A percentile compares a stretch with the other conserved stretches of the same genome.
Evolutionary conservation across 2,329 filamentous ascomycete genomes (phyloP).

Genomic region (Hymenoscyphus repandus): DNA sequence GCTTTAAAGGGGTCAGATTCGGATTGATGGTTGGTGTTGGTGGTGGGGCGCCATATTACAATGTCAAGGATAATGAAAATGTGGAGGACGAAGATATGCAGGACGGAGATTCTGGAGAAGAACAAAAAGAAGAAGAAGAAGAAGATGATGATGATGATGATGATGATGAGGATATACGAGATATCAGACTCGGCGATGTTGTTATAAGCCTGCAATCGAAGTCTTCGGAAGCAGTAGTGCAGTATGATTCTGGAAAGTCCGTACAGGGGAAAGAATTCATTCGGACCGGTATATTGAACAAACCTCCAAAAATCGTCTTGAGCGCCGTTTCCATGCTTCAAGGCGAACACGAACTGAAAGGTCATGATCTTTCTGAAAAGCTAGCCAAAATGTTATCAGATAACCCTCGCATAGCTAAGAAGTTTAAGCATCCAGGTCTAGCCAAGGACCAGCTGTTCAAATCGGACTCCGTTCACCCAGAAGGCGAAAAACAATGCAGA

Average conservation of each 20-base stretch:
- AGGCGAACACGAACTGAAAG: neutral
- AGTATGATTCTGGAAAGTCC: conserved; percentile 15
- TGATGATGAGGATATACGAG: conserved; percentile 2
- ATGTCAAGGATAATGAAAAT: neutral
- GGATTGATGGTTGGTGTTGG: conserved; percentile 13
- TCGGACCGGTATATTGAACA: conserved; percentile 18
- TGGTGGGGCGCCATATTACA: conserved; percentile 6
- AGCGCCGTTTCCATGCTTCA: conserved; percentile 20
- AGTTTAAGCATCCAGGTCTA: neutral
- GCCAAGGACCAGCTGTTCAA: neutral
- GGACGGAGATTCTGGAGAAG: neutral
- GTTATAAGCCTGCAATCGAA: conserved; percentile 11
- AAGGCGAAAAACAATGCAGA: neutral
- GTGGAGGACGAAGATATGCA: neutral
- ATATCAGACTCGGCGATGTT: conserved; percentile 29
- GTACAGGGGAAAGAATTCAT: conserved; percentile 15
- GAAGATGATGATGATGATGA: neutral
- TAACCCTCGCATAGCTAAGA: neutral
- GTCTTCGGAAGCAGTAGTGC: conserved; percentile 8
- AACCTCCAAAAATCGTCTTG: conserved; percentile 20
- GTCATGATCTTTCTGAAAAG: neutral
- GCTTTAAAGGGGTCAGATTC: conserved; percentile 10
- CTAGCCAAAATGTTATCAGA: neutral
- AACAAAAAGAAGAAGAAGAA: too few species aligned
- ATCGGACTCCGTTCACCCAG: neutral